Evolutionary conservation across 257 asterid species (phyloP).

Genomic region (Scutellaria baicalensis): DNA sequence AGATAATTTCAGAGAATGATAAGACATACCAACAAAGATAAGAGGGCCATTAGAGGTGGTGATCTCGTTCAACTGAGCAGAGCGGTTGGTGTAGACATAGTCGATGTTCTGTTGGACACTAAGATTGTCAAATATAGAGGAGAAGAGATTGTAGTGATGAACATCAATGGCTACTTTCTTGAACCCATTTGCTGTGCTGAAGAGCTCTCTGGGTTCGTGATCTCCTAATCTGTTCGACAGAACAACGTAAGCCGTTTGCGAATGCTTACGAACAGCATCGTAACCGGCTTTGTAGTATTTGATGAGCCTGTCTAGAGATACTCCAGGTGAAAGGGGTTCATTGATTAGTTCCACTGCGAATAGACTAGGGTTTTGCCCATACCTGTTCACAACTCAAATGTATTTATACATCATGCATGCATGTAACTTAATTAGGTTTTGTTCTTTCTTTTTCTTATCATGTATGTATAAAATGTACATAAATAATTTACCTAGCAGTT

Average conservation of each 20-base stretch:
- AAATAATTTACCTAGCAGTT: conserved; percentile 23
- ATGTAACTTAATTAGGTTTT: not conserved
- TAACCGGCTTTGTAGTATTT: conserved; percentile 47
- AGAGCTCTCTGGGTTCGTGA: conserved; percentile 31
- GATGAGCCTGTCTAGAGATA: conserved; percentile 24
- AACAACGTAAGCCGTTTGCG: conserved; percentile 42
- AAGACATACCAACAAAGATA: conserved; percentile 52
- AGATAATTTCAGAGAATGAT: too few relatives aligned
- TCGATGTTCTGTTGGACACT: conserved; percentile 47
- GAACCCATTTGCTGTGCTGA: conserved; percentile 39
- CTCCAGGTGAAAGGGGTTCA: conserved; percentile 63
- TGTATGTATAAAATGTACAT: too few relatives aligned
- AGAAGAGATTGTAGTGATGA: conserved; percentile 56
- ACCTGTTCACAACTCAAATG: conserved; percentile 19
- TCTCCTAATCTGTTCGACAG: conserved; percentile 53
- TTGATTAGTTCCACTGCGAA: conserved; percentile 59
- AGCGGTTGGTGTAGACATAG: conserved; percentile 30
- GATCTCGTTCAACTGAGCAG: conserved; percentile 25
- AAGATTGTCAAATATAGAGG: conserved; percentile 11
- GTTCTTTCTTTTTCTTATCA: not conserved
- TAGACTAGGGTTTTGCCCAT: conserved; percentile 48
- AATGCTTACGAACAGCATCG: conserved; percentile 43
- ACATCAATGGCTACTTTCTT: conserved; percentile 50
- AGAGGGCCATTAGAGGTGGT: conserved; percentile 57
- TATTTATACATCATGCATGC: not conserved